Conservation (phyloP, 106 monocot species). For the Chionographis japonica region DNA sequence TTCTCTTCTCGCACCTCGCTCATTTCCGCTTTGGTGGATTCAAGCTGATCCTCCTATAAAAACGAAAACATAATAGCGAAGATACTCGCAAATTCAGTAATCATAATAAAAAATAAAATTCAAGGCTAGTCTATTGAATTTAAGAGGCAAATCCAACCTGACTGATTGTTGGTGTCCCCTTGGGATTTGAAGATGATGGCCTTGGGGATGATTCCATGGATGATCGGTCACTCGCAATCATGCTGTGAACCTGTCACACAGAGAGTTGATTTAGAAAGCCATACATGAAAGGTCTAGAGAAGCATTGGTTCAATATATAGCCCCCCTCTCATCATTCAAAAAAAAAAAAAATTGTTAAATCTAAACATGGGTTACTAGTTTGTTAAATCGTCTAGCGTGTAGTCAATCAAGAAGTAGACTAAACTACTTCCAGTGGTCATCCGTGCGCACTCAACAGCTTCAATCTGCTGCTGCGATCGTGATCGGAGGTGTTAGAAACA, state of each 20-base stretch:
- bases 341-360: too few species aligned
- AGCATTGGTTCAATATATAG: too few species aligned
- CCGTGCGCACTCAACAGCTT: too few species aligned
- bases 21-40: slow-evolving; percentile 71
- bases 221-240: background rate
- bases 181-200: slow-evolving; percentile 4
- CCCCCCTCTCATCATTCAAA: too few species aligned
- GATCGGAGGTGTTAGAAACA: too few species aligned
- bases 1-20: slow-evolving; percentile 85
- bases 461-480: too few species aligned
- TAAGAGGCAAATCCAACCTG: background rate
- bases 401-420: too few species aligned
- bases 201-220: background rate
- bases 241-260: slow-evolving; percentile 3
- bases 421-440: too few species aligned
- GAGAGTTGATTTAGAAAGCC: background rate
- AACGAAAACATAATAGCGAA: background rate
- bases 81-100: background rate
- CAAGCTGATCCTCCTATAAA: slow-evolving; percentile 47
- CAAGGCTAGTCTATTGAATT: background rate
- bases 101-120: background rate
- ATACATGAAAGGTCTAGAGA: background rate
- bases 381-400: too few species aligned
- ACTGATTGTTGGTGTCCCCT: background rate
- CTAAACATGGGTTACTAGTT: too few species aligned